These are phyloP conservation scores for Crassisporium funariophilum DNA, from an alignment of 768 basidiomycete genomes.

Conservation along the genomic window DNA sequence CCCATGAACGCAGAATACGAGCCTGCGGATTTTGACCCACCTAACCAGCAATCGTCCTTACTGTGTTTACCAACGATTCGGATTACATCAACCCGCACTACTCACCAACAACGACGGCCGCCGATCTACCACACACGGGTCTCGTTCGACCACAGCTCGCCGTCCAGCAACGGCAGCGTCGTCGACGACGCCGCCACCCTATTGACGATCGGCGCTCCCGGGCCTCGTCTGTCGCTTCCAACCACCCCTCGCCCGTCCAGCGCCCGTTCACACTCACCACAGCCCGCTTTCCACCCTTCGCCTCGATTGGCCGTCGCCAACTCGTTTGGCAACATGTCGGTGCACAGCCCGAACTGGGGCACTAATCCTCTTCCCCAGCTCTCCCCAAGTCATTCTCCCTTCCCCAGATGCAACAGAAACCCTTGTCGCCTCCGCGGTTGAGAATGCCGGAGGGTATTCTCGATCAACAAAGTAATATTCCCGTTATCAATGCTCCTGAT, in stretches of 20 bases:
- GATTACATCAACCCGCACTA: conserved; percentile 43
- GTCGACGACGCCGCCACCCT: conserved; percentile 29
- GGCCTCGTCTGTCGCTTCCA: conserved; percentile 71
- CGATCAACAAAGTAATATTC: conserved; percentile 31
- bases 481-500: conserved; percentile 47
- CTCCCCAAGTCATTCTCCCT: conserved; percentile 13
- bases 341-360: conserved; percentile 66
- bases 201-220: conserved; percentile 41
- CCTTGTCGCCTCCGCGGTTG: conserved; percentile 64
- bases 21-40: conserved; percentile 71
- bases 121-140: conserved; percentile 27
- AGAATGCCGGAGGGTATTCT: conserved; percentile 45
- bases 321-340: conserved; percentile 64
- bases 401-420: conserved; percentile 58
- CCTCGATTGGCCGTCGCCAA: conserved; percentile 57
- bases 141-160: conserved; percentile 65
- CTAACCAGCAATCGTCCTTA: conserved; percentile 45
- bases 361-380: conserved; percentile 45
- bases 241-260: conserved; percentile 35
- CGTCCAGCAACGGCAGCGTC: conserved; percentile 54
- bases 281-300: conserved; percentile 44
- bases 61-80: conserved; percentile 57
- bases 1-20: conserved; percentile 58
- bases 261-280: conserved; percentile 24
- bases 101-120: conserved; percentile 22